Evolutionary conservation across 495 filamentous ascomycete species (phyloP).

Genomic region (Apodospora peruviana): DNA sequence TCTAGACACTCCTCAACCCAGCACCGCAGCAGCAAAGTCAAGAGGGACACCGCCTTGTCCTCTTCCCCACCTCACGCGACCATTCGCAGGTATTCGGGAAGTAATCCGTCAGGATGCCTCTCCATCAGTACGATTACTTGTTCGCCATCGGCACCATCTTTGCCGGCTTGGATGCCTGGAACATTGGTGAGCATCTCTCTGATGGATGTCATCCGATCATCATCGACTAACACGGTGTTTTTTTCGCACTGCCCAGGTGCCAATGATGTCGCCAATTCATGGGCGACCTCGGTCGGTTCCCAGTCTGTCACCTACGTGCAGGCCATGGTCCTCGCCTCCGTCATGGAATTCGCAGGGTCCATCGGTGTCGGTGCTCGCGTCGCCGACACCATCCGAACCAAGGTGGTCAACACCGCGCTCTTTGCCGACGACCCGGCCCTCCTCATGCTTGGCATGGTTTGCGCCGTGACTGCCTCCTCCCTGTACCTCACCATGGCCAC

Average conservation of each 20-base stretch:
- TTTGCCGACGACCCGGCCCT: conserved; percentile 48
- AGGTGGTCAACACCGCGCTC: conserved; percentile 49
- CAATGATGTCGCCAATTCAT: conserved; percentile 75
- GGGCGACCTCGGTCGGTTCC: conserved; percentile 64
- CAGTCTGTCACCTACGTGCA: conserved; percentile 58
- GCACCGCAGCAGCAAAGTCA: background rate
- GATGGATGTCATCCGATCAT: background rate
- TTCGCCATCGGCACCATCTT: conserved; percentile 74
- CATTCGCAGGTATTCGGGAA: background rate
- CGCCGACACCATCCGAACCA: conserved; percentile 61
- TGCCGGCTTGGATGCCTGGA: conserved; percentile 63
- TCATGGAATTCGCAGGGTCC: conserved; percentile 65
- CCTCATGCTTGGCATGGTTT: conserved; percentile 59
- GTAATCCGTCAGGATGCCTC: conserved; percentile 9
- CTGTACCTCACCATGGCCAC: conserved; percentile 54
- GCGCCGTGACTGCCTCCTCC: conserved; percentile 56
- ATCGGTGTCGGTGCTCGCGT: conserved; percentile 58
- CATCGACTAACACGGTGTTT: conserved; percentile 1
- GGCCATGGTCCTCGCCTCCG: conserved; percentile 59
- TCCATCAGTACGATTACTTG: conserved; percentile 61
- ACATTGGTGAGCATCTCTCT: conserved; percentile 5
- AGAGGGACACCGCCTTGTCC: background rate
- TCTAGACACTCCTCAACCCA: background rate
- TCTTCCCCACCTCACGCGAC: background rate
- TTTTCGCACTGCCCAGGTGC: too few relatives aligned